Evolutionary conservation across 108 stramenopile genomes (phyloP).

Genomic region (Licmophora abbreviata): DNA sequence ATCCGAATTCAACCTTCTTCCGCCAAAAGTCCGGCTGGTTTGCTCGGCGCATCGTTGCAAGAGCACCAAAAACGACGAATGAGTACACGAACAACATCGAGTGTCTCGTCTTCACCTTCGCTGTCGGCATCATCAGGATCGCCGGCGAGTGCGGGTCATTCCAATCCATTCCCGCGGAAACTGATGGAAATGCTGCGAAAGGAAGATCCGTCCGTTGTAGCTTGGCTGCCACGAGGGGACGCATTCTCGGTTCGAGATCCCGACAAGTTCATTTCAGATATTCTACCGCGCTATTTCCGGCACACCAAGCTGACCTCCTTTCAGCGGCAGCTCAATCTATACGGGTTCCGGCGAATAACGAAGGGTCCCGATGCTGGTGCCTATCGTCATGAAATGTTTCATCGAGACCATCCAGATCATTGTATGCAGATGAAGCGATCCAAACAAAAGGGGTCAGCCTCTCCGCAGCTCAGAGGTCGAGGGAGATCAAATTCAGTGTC

Average conservation of each 20-base stretch:
- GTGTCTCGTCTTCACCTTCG: constrained; percentile 21
- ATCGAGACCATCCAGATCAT: constrained; percentile 80
- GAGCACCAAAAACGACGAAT: constrained; percentile 7
- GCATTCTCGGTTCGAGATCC: constrained; percentile 81
- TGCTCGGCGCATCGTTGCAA: neutral
- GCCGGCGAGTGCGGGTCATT: constrained; percentile 34
- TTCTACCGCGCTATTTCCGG: constrained; percentile 84
- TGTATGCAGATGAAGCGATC: constrained; percentile 83
- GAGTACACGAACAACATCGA: constrained; percentile 14
- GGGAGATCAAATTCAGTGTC: constrained; percentile 23
- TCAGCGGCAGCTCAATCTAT: constrained; percentile 76
- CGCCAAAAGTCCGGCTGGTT: neutral
- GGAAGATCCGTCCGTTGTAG: constrained; percentile 68
- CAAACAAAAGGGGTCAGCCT: constrained; percentile 65
- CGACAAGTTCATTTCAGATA: constrained; percentile 65
- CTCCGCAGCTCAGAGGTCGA: constrained; percentile 3
- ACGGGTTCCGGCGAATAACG: constrained; percentile 80
- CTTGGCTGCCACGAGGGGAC: constrained; percentile 82
- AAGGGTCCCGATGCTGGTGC: constrained; percentile 88
- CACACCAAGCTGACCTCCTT: constrained; percentile 86
- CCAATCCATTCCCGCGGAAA: constrained; percentile 87
- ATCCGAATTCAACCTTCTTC: constrained; percentile 23
- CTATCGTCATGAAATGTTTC: constrained; percentile 90
- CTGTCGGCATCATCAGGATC: constrained; percentile 23
- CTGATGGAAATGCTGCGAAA: constrained; percentile 85